Conservation (phyloP, 1,284 basidiomycete species). For the Leccinum griseonigrum region DNA sequence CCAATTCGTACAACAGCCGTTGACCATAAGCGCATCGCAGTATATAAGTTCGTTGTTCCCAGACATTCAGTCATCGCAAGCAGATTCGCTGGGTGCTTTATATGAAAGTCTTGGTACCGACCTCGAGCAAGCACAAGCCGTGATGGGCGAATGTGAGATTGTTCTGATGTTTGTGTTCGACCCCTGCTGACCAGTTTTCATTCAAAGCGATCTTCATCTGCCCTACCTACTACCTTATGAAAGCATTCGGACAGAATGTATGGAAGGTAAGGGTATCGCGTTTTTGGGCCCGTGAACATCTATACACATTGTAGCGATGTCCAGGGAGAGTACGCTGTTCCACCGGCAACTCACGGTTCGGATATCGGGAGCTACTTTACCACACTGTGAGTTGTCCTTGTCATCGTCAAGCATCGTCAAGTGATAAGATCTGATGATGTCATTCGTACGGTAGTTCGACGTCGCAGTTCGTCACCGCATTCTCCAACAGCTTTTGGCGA, state of each 20-base stretch:
- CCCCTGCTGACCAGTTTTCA: background rate
- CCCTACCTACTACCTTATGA: conserved; percentile 14
- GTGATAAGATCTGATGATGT: background rate
- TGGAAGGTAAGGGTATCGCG: conserved; percentile 15
- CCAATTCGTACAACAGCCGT: conserved; percentile 34
- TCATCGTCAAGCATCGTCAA: background rate
- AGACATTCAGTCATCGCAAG: conserved; percentile 10
- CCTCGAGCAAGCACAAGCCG: conserved; percentile 25
- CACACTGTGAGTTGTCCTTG: background rate
- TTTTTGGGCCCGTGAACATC: background rate
- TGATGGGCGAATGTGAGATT: conserved; percentile 43
- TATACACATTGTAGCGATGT: background rate
- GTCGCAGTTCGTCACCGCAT: conserved; percentile 20
- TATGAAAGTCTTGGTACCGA: conserved; percentile 17
- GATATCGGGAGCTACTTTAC: conserved; percentile 5
- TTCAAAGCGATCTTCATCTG: conserved; percentile 11
- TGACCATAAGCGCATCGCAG: conserved; percentile 1
- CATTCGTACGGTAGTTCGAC: conserved; percentile 13
- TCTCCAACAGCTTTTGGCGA: conserved; percentile 25
- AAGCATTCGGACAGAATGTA: conserved; percentile 9
- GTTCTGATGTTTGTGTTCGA: background rate
- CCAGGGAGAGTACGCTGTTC: conserved; percentile 12
- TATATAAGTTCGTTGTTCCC: conserved; percentile 20
- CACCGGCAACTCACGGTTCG: conserved; percentile 5
- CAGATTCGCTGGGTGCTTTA: conserved; percentile 2